These are phyloP conservation scores for Chlorella vulgaris DNA, from an alignment of 139 green algal species.

Conservation along the genomic window DNA sequence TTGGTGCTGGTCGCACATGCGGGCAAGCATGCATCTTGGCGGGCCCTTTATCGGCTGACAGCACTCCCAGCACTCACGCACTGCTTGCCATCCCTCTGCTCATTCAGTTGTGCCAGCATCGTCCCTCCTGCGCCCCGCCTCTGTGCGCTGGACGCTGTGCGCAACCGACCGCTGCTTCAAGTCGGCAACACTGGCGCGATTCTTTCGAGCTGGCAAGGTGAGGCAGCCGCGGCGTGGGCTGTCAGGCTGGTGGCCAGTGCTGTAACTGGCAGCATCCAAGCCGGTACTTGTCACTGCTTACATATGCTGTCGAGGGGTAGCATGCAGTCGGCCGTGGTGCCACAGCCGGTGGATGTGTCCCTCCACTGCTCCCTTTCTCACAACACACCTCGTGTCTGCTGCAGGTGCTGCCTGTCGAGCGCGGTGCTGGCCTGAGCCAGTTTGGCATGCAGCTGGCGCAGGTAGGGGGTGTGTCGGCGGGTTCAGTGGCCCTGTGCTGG, in stretches of 20 bases:
- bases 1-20: too few species aligned
- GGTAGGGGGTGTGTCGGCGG: not conserved
- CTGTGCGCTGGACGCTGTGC: slow-evolving; percentile 86
- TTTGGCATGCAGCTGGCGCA: slow-evolving; percentile 76
- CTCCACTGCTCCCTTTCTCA: too few species aligned
- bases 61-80: not conserved
- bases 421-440: slow-evolving; percentile 81
- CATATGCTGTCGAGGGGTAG: too few species aligned
- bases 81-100: not conserved
- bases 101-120: slow-evolving; percentile 67
- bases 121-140: slow-evolving; percentile 44
- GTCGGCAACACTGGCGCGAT: slow-evolving; percentile 52
- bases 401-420: slow-evolving; percentile 84
- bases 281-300: too few species aligned
- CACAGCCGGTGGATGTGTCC: too few species aligned
- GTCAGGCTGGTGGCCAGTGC: not conserved
- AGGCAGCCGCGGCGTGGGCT: not conserved
- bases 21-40: too few species aligned
- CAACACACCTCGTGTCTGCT: not conserved
- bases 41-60: too few species aligned
- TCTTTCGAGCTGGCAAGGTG: slow-evolving; percentile 84
- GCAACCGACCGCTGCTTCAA: slow-evolving; percentile 92
- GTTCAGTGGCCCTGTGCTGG: not conserved
- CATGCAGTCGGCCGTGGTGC: too few species aligned
- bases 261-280: not conserved